Evolutionary conservation across 169 alveolate species (phyloP), one percentile per base, ranked within the genome.

Genomic region (Plasmodium adleri): DNA sequence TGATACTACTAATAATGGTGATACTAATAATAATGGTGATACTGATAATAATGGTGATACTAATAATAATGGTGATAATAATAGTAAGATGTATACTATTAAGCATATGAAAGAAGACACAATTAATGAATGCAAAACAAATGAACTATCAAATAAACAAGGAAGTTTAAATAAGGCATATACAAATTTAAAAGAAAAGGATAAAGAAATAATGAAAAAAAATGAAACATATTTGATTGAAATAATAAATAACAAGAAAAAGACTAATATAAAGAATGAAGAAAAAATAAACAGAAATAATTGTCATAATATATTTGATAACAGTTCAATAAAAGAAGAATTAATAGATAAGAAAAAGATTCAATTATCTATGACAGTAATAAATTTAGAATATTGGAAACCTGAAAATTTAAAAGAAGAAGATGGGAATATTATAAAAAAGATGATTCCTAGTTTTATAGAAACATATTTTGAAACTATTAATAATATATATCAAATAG

Each of bases 311-410:
- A 24, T 64, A 26, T 26, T 12, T 26, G 52, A 78, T 60, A 58
- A 63, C 15, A 17, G 8, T 12, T 15, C 22, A 47, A 43, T 63
- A 49, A 54, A 50, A 72, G 64, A 56, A 26, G 45, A 49, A 32
- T 58, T 52, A 47, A 5, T 83, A 13, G 3, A 12, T n/a, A 39
- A 13, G 13, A 43, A 20, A 0, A 52, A 47, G 6, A 60, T 83
- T 22, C 91, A 83, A 32, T 24, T 83, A 26, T 83, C 91, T 1
- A 68, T 83, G 24, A 83, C 91, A 2, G 70, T 83, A 12, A 15
- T 83, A 43, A 83, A 68, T 72, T 47, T 70, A 47, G 85, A 83
- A 50, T 83, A 83, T 13, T 83, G 91, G 91, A 68, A 68, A 26
- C 58, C 70, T 47, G 91, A 83, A 20, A 28, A 56, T 63, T n/a